Conservation (phyloP, 768 basidiomycete genomes). For the Psilocybe azurescens region DNA sequence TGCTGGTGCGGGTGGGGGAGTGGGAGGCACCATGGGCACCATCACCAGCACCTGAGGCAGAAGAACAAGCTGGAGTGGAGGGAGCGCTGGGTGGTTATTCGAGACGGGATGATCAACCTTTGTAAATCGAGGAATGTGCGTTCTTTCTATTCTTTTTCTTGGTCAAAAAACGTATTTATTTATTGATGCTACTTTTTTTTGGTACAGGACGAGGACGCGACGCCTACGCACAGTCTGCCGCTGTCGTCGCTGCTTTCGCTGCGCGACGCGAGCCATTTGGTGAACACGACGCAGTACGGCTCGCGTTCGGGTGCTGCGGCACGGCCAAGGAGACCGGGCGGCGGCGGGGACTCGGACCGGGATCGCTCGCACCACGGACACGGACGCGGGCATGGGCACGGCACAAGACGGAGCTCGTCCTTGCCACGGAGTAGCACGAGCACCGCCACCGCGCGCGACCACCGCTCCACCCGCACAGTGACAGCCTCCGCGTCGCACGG, state of each 20-base stretch:
- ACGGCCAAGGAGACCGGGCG: not conserved
- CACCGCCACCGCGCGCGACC: constrained; percentile 1
- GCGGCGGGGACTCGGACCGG: not conserved
- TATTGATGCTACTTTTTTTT: not conserved
- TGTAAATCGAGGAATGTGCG: constrained; percentile 59
- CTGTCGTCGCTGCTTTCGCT: constrained; percentile 47
- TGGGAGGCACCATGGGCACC: not conserved
- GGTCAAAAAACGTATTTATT: too few relatives aligned
- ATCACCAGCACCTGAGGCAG: not conserved
- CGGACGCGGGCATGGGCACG: not conserved
- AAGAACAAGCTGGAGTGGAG: constrained; percentile 60
- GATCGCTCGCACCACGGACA: not conserved
- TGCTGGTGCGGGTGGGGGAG: not conserved
- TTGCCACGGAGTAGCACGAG: constrained; percentile 12
- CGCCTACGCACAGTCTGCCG: constrained; percentile 43
- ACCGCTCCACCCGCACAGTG: not conserved
- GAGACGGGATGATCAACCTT: constrained; percentile 58
- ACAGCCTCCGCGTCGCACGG: not conserved
- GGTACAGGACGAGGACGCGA: constrained; percentile 37
- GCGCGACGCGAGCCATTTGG: constrained; percentile 49
- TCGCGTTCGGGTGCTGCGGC: not conserved
- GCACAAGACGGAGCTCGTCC: constrained; percentile 16
- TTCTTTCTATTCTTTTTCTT: constrained; percentile 18
- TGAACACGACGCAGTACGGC: not conserved
- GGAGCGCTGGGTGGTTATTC: constrained; percentile 67